Evolutionary conservation across 371 early-diverging fungal genomes (phyloP), one percentile per base, ranked within the genome.

Genomic region (Parasitella parasitica): DNA sequence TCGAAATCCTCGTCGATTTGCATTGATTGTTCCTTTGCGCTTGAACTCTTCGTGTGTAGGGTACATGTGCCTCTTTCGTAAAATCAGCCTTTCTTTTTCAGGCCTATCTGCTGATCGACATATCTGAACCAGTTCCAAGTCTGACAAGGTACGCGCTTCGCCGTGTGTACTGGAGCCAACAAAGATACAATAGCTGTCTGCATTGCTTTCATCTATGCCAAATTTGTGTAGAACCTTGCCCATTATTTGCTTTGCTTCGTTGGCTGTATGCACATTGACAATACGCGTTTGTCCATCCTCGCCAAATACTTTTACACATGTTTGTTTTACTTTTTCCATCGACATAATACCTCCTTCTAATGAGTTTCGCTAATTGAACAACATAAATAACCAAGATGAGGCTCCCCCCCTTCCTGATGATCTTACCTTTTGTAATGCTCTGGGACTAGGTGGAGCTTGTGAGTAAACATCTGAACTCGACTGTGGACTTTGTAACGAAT

Each of bases 51-150:
- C 85, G 54, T 83, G 81, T 8, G 82, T 86, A 6, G 85, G 80
- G 28, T 82, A 88, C 54, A 77, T 75, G 66, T 92, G 92, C 30
- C 86, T 80, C 66, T 90, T 92, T 32, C 92, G 77, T 57, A 94
- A 58, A 48, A 91, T 89, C 34, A 93, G 70, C n/a, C 88, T 81
- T 53, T 94, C 91, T 38, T 86, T 86, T 60, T 88, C 89, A 1
- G 87, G 86, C 8, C 87, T 81, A 54, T 85, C 86, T 0, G 86
- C 63, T 28, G 86, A 86, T 20, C 78, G 76, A 68, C 92, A 94
- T 43, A 93, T 89, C 11, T 83, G 84, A 5, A 81, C 71, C 32
- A 93, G 66, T 61, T 93, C 92, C 8, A 82, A 81, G 67, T 91
- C 91, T 11, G 82, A 81, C 48, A 93, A 66, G 53, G 86, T 86